phyloP scores from a whole-genome alignment of 805 yeast genomes.

The Vanderwaltozyma tropicalis region DNA sequence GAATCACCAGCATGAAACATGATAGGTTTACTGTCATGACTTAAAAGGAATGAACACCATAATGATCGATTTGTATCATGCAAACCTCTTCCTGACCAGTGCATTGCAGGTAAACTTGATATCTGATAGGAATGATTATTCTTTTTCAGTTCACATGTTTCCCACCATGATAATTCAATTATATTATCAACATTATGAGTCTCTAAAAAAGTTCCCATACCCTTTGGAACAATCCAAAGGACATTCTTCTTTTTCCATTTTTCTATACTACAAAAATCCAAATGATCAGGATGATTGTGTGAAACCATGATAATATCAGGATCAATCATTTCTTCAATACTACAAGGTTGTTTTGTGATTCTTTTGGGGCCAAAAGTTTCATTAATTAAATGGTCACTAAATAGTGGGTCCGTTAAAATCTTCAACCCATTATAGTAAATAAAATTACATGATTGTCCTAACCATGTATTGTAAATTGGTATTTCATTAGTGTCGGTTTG shows the following conservation, averaged over 20 bases:
- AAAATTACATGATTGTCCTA: constrained; percentile 83
- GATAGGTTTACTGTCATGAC: constrained; percentile 56
- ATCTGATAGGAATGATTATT: constrained; percentile 52
- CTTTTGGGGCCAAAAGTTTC: constrained; percentile 71
- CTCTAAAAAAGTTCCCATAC: constrained; percentile 51
- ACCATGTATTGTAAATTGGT: constrained; percentile 54
- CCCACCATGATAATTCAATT: constrained; percentile 93
- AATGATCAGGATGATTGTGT: constrained; percentile 93
- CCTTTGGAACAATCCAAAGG: constrained; percentile 86
- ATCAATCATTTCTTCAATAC: constrained; percentile 48
- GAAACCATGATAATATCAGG: constrained; percentile 73
- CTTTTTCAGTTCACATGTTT: constrained; percentile 36
- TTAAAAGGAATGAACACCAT: constrained; percentile 81
- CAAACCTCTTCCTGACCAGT: constrained; percentile 88
- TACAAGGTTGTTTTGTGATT: constrained; percentile 67
- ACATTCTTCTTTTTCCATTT: constrained; percentile 21
- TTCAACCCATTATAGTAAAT: constrained; percentile 64
- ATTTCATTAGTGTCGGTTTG: constrained; percentile 1
- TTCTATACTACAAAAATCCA: constrained; percentile 53
- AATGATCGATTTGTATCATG: constrained; percentile 69
- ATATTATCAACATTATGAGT: constrained; percentile 50
- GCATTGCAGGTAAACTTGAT: constrained; percentile 90
- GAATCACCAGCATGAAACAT: constrained; percentile 93
- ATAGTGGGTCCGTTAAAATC: constrained; percentile 78
- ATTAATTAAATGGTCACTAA: constrained; percentile 53